Evolutionary conservation across 257 asterid genomes (phyloP).

Genomic region (Cinchona pubescens): DNA sequence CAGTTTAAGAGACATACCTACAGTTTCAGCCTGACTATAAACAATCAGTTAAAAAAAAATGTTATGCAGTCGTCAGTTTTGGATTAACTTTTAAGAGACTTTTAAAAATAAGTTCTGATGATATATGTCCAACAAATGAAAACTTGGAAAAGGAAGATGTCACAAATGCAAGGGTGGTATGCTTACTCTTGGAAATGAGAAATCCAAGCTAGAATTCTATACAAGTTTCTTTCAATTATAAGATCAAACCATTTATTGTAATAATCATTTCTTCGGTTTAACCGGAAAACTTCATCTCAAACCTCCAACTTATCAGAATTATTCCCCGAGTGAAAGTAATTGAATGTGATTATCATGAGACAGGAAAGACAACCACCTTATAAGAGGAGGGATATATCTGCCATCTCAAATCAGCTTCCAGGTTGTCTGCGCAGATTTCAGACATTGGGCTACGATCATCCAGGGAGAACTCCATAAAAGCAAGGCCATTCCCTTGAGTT

Average conservation of each 20-base stretch:
- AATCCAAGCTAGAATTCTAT: background rate
- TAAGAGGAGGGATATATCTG: slow-evolving; percentile 60
- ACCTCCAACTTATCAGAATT: background rate
- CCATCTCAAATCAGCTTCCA: too few species aligned
- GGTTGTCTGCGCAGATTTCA: slow-evolving; percentile 72
- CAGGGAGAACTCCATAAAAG: slow-evolving; percentile 86
- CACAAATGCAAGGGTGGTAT: background rate
- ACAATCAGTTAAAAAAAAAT: background rate
- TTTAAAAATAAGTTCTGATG: background rate
- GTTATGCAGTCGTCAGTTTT: background rate
- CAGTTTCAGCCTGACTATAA: background rate
- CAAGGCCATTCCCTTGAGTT: slow-evolving; percentile 90
- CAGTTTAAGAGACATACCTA: background rate
- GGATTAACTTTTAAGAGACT: background rate
- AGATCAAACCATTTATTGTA: background rate
- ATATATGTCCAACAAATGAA: background rate
- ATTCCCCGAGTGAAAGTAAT: background rate
- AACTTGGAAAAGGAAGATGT: background rate
- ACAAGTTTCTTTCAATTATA: background rate
- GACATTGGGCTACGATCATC: slow-evolving; percentile 97
- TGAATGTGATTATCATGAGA: slow-evolving; percentile 6
- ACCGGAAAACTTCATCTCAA: background rate
- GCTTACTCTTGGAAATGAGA: background rate
- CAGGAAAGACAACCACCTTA: slow-evolving; percentile 42
- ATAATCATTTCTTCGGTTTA: background rate